phyloP scores from a whole-genome alignment of 257 asterid genomes.

The Capsicum pubescens region DNA sequence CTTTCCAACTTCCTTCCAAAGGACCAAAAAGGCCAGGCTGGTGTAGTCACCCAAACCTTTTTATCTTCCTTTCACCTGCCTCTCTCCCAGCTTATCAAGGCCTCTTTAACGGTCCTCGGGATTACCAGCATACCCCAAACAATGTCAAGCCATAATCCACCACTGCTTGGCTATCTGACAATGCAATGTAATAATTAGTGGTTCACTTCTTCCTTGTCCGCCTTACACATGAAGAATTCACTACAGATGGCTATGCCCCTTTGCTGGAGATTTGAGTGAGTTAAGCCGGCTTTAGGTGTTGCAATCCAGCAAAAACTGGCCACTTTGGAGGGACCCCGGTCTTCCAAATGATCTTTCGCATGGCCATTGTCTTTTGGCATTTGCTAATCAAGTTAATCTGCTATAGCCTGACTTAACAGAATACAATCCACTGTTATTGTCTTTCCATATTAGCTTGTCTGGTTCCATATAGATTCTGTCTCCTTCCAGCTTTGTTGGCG shows the following conservation, averaged over 20 bases:
- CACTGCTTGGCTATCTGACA: constrained; percentile 6
- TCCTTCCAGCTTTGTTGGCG: not conserved
- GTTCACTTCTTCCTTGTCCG: not conserved
- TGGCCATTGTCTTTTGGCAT: not conserved
- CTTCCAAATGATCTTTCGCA: not conserved
- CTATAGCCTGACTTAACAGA: not conserved
- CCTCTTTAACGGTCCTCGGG: not conserved
- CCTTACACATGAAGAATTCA: not conserved
- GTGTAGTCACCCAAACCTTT: not conserved
- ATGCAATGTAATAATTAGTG: not conserved
- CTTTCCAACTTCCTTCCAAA: constrained; percentile 21
- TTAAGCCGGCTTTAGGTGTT: not conserved
- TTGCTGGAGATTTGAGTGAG: constrained; percentile 17
- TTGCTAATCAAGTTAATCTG: not conserved
- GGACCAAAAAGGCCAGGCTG: constrained; percentile 9
- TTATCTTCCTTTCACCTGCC: not conserved
- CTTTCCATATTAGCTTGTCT: not conserved
- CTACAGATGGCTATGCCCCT: not conserved
- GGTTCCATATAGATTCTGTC: too few species aligned
- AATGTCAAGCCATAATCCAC: not conserved
- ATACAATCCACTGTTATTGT: not conserved
- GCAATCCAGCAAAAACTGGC: constrained; percentile 2
- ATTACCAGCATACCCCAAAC: constrained; percentile 7
- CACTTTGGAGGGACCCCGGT: not conserved
- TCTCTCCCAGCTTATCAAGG: not conserved